Evolutionary conservation across 208 protist species (phyloP).

Genomic region (Vickermania ingenoplastis): DNA sequence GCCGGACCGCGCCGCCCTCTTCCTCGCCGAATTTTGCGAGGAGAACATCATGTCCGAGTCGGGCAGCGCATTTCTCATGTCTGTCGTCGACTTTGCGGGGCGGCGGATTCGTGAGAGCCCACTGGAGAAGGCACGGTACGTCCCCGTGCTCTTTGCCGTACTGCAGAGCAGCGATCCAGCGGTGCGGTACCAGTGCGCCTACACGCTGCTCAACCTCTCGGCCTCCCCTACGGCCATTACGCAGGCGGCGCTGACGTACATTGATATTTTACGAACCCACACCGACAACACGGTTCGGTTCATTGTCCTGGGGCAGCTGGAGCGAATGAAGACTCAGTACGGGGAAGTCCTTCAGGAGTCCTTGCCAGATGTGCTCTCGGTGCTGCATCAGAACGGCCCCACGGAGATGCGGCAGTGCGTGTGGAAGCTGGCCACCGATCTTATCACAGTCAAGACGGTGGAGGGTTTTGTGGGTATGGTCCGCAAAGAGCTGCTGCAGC

Average conservation of each 20-base stretch:
- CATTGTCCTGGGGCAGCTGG: conserved; percentile 95
- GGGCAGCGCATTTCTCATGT: conserved; percentile 91
- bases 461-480: conserved; percentile 89
- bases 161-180: conserved; percentile 88
- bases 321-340: conserved; percentile 79
- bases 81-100: conserved; percentile 76
- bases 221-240: conserved; percentile 93
- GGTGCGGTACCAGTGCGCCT: conserved; percentile 94
- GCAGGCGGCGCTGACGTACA: conserved; percentile 87
- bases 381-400: conserved; percentile 55
- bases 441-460: conserved; percentile 90
- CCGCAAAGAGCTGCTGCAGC: conserved; percentile 90
- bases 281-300: conserved; percentile 98
- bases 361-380: conserved; percentile 93
- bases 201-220: conserved; percentile 92
- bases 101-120: conserved; percentile 79
- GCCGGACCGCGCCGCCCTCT: conserved; percentile 91
- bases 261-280: conserved; percentile 90
- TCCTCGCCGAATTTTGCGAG: conserved; percentile 87
- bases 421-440: conserved; percentile 88
- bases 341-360: conserved; percentile 88
- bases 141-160: conserved; percentile 92
- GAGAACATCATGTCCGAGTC: conserved; percentile 52
- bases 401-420: conserved; percentile 94
- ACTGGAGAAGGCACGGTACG: conserved; percentile 89